Percentiles rank a stretch among this genome's conserved stretches.
Evolutionary conservation across 441 rosid genomes (phyloP).

Genomic region (Eruca vesicaria): DNA sequence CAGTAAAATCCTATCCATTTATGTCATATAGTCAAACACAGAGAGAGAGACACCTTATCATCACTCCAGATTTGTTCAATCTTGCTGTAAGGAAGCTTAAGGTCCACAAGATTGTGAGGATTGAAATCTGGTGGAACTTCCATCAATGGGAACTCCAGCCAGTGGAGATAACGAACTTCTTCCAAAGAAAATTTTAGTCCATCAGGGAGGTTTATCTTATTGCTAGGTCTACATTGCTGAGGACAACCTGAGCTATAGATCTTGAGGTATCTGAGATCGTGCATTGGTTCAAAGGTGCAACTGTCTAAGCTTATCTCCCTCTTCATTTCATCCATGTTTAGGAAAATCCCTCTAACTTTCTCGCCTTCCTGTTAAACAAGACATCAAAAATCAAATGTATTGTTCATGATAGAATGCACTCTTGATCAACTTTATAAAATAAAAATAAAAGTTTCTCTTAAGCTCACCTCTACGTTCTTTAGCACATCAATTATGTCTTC

Average conservation of each 20-base stretch:
- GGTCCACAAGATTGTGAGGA: neutral
- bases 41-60: conserved; percentile 2
- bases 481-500: neutral
- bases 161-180: conserved; percentile 3
- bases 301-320: neutral
- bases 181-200: neutral
- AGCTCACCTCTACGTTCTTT: neutral
- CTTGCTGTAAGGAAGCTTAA: neutral
- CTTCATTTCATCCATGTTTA: neutral
- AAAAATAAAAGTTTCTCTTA: neutral
- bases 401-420: neutral
- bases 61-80: neutral
- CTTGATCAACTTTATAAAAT: too few species aligned
- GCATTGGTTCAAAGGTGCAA: neutral
- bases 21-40: neutral
- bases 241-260: neutral
- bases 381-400: neutral
- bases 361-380: neutral
- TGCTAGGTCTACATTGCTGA: neutral
- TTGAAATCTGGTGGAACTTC: neutral
- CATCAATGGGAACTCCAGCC: neutral
- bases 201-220: neutral
- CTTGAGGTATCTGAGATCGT: neutral
- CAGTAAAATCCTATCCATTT: neutral
- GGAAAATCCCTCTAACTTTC: conserved; percentile 3